Conservation (phyloP, 495 filamentous ascomycete species). For the Gamarada debralockiae region DNA sequence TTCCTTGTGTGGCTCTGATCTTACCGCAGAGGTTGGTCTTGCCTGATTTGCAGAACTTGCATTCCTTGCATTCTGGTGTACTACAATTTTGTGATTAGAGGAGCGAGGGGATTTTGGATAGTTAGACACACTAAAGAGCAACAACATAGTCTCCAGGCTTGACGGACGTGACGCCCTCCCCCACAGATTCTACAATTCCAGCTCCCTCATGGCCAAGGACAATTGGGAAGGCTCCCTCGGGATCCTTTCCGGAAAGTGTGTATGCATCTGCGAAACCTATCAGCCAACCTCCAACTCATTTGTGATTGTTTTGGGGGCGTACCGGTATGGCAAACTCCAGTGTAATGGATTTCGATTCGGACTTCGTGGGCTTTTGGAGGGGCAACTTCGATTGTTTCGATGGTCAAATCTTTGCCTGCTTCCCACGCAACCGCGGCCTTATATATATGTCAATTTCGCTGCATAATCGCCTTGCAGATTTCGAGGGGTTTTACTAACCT, state of each 20-base stretch:
- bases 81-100: constrained; percentile 49
- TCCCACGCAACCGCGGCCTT: constrained; percentile 96
- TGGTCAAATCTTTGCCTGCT: constrained; percentile 78
- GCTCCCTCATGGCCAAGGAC: constrained; percentile 96
- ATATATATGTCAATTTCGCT: constrained; percentile 12
- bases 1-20: constrained; percentile 95
- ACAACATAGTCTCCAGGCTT: constrained; percentile 92
- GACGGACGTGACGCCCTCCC: constrained; percentile 90
- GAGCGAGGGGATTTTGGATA: too few species aligned
- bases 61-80: constrained; percentile 94
- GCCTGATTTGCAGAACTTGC: constrained; percentile 99
- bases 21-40: constrained; percentile 99
- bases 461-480: constrained; percentile 1
- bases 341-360: constrained; percentile 93
- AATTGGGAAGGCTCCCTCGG: constrained; percentile 96
- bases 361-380: constrained; percentile 95
- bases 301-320: constrained; percentile 19
- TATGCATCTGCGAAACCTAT: constrained; percentile 70
- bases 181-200: constrained; percentile 93
- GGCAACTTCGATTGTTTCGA: constrained; percentile 89
- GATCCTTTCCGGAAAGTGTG: constrained; percentile 96
- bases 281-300: neutral
- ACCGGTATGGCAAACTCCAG: constrained; percentile 98
- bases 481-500: constrained; percentile 41
- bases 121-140: constrained; percentile 90